Evolutionary conservation across 2,329 filamentous ascomycete species (phyloP).

Genomic region (Colletotrichum sp.): DNA sequence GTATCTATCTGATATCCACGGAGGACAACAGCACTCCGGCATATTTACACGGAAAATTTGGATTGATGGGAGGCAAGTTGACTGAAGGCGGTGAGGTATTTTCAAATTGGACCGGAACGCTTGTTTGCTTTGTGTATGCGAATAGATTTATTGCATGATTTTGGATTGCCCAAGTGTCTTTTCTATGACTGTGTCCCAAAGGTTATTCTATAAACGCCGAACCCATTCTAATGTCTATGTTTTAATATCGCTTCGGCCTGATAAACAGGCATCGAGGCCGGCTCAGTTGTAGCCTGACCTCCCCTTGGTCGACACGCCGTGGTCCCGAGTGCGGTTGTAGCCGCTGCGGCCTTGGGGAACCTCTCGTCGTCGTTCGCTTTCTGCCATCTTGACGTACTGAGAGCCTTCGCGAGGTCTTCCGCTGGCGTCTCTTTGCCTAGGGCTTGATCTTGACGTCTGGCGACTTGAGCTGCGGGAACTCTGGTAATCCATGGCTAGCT

Average conservation of each 20-base stretch:
- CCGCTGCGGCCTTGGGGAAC: slow-evolving; percentile 5
- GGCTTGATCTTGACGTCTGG: background rate
- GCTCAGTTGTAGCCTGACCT: slow-evolving; percentile 10
- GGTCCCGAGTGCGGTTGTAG: slow-evolving; percentile 7
- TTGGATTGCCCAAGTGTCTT: background rate
- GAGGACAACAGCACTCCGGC: background rate
- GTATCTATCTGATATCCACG: background rate
- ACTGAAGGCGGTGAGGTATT: background rate
- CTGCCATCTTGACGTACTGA: background rate
- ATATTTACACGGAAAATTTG: background rate
- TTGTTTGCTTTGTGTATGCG: background rate
- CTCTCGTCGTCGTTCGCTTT: background rate
- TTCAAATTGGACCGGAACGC: background rate
- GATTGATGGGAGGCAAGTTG: background rate
- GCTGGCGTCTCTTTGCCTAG: background rate
- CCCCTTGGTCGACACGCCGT: background rate
- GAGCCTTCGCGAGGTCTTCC: background rate
- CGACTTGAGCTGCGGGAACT: background rate
- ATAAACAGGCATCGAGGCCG: background rate
- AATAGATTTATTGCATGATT: background rate
- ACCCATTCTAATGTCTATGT: background rate
- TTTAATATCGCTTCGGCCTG: background rate
- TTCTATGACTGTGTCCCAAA: background rate
- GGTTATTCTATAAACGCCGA: background rate
- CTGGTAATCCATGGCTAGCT: background rate